Base-by-base conservation (phyloP, 495 filamentous ascomycete genomes). In the Neurospora sp. region DNA sequence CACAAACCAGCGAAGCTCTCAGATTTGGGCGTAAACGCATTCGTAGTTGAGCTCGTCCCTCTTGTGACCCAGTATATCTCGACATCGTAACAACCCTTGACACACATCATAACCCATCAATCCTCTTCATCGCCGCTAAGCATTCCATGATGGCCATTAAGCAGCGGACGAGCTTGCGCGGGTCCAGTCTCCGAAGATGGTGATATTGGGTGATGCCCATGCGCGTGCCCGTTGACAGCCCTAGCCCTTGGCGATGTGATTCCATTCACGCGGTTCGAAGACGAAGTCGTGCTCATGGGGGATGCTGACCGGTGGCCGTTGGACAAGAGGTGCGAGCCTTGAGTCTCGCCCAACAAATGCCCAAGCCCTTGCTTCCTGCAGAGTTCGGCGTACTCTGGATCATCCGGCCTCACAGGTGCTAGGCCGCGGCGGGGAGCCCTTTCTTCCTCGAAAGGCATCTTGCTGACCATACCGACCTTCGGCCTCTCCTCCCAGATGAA, bases 391-490 rank as follows among this genome's bases (percentile, higher is more conserved):
- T 86, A 87, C 46, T 83, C 84, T 6, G 83, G 79, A 48, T 87
- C 85, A 22, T 84, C 81, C 9, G 82, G 83, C 31, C 76, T 74
- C 0, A 86, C 84, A 5, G 80, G 77, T 12, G 79, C 71, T 7
- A 87, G 77, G 20, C 85, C 83, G 42, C 84, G 81, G 27, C 87
- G 80, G 2, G 84, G 84, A 16, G 86, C 81, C 18, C 83, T 78
- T 16, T 82, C 78, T 39, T 84, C 80, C 7, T 83, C 85, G 68
- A 86, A 86, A 7, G 85, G 83, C 27, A 77, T 82, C 68, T 77
- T 79, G 79, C 83, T 85, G 3, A 81, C 76, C 31, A 74, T 74
- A 27, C 80, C 78, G 4, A 80, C 72, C 22, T 74, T 76, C 3
- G 82, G 78, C 41, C 78, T 79, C 22, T 81, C 80, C 70, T 87